These are phyloP conservation scores for Eudorina sp. DNA, from an alignment of 139 green algal species.

Conservation along the genomic window DNA sequence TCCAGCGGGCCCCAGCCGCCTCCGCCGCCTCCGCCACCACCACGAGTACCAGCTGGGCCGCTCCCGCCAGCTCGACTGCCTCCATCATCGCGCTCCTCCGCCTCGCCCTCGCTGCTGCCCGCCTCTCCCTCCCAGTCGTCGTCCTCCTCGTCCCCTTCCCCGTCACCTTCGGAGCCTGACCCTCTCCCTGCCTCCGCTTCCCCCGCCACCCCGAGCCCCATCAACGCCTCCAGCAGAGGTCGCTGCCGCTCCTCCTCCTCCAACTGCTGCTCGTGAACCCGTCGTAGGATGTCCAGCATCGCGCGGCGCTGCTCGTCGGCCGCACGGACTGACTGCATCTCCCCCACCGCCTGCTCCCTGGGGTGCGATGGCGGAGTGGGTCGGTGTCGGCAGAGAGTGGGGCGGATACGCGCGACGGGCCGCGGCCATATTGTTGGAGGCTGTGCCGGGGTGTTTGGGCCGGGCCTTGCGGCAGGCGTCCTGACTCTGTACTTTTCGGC, in stretches of 20 bases:
- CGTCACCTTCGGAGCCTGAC: not conserved
- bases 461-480: too few species aligned
- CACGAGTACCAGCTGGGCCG: not conserved
- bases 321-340: constrained; percentile 62
- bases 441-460: too few species aligned
- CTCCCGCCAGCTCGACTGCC: not conserved
- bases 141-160: constrained; percentile 9
- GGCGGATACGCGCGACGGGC: too few species aligned
- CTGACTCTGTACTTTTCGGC: too few species aligned
- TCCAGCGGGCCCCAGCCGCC: not conserved
- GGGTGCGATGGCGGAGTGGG: not conserved
- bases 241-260: constrained; percentile 45
- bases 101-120: not conserved
- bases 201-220: not conserved
- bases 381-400: too few species aligned
- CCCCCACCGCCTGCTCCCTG: constrained; percentile 68
- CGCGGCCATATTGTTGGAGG: too few species aligned
- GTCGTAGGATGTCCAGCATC: constrained; percentile 76
- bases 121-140: constrained; percentile 20
- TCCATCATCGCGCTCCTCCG: not conserved
- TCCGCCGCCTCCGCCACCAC: not conserved
- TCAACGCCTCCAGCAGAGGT: not conserved
- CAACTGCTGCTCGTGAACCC: constrained; percentile 59
- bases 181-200: not conserved
- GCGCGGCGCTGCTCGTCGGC: constrained; percentile 55